Evolutionary conservation across 768 basidiomycete genomes (phyloP), one percentile per base, ranked within the genome.

Genomic region (Hortiboletus flavorubellus): DNA sequence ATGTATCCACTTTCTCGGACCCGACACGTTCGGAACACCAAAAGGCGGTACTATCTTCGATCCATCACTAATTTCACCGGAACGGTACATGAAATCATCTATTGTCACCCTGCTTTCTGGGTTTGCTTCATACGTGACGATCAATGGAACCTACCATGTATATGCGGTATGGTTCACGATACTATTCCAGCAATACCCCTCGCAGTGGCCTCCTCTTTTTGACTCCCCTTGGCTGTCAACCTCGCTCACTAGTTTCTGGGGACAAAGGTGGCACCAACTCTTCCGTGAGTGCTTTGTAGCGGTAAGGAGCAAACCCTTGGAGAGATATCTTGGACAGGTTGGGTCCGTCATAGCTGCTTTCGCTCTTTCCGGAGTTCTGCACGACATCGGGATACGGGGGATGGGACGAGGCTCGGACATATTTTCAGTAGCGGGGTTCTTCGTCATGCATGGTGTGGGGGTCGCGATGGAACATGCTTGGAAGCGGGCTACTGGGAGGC

Each of bases 191-290:
- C 83, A 86, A 64, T 58, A 72, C 44, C 77, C 78, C 0, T 72
- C 70, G 0, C 75, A 81, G 47, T 88, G 85, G 85, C 87, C 87
- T 0, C 86, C 84, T 2, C 55, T 83, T 23, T 86, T 87, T 66
- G 72, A 80, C 51, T 48, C 69, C 7, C 87, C 87, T 4, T 88
- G 80, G 79, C 40, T 64, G 10, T 66, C 82, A 0, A 81, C 80
- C 4, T 87, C 85, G 5, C 68, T 89, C n/a, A 66, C 72, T 37
- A 78, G 83, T 23, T 81, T 85, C 53, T 89, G 87, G 88, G 73
- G 78, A 4, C 65, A 57, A 52, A 70, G 78, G n/a, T 89, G 88
- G 87, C 87, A 89, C 59, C 86, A 87, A 60, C 55, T 82, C 6
- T 85, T 87, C 62, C 78, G 86, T 10, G 78, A 83, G 42, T 62